These are phyloP conservation scores for Trypanosoma mega DNA, from an alignment of 208 protist species.

Conservation along the genomic window DNA sequence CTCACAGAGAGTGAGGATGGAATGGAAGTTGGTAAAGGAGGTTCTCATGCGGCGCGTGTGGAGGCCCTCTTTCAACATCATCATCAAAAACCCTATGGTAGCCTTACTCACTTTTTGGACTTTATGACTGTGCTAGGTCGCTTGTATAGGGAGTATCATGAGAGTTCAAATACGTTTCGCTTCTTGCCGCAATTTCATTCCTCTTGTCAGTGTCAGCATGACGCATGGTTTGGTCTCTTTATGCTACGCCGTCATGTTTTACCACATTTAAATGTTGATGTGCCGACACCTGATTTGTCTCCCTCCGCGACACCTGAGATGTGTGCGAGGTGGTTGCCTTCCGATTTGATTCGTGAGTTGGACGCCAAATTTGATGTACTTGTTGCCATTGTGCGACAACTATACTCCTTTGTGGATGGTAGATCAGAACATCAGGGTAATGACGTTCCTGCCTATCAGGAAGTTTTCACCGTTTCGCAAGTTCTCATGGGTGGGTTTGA, in stretches of 20 bases:
- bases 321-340: constrained; percentile 51
- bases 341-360: constrained; percentile 68
- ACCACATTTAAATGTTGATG: constrained; percentile 79
- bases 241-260: constrained; percentile 88
- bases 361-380: constrained; percentile 96
- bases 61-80: constrained; percentile 91
- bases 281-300: constrained; percentile 62
- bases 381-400: constrained; percentile 94
- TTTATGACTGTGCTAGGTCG: constrained; percentile 75
- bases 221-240: constrained; percentile 91
- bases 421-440: constrained; percentile 91
- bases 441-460: constrained; percentile 96
- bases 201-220: constrained; percentile 72
- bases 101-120: constrained; percentile 68
- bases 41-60: constrained; percentile 61
- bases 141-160: constrained; percentile 82
- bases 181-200: constrained; percentile 76
- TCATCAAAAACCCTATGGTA: constrained; percentile 72
- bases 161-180: constrained; percentile 61
- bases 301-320: constrained; percentile 49
- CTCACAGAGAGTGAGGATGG: constrained; percentile 25
- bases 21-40: constrained; percentile 3
- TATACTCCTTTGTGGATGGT: constrained; percentile 93
- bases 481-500: constrained; percentile 89
- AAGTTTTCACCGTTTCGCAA: constrained; percentile 96